Base-by-base conservation (phyloP, 1,284 basidiomycete genomes). In the Malassezia arunalokei region DNA sequence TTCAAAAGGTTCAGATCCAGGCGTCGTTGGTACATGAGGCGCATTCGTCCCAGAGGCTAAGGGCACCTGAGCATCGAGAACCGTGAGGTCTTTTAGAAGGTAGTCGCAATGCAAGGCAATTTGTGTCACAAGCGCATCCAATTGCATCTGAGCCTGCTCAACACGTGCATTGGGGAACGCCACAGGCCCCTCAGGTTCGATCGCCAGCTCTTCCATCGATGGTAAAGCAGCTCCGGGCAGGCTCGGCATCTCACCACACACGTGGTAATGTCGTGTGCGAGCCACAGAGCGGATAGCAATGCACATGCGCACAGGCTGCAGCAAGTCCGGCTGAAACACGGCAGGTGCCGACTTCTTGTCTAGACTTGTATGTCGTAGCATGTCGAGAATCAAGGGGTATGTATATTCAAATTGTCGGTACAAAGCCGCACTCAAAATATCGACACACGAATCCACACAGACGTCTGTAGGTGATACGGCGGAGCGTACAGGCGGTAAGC, bases 391-490 rank as follows among this genome's bases (percentile, higher is more conserved):
- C 28, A 91, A 76, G 46, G 92, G 87, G 60, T 80, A 78, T 1
- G 89, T 91, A 60, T 84, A 86, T 35, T 95, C 90, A 50, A 86
- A 82, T 71, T 94, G 83, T 17, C 87, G 83, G 6, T 83, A 83
- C 42, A 91, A 81, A 50, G 87, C 78, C 66, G 85, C 88, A 73
- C 94, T 87, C 7, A 85, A 75, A 51, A 91, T 82, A 63, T 82
- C 84, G 46, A 83, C 80, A 68, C 91, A 83, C 0, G 83, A 80
- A 43, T 87, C 86, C 1, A 85, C 75, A 24, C 83, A 81, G 24
- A 87, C 82, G 41, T 94, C 90, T 8, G 79, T 74, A 3, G 85
- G 83, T 56, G 81, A 78, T 32, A 87, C 76, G 6, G 76, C 72
- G 2, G 81, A 75, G 24, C 83, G 80, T 58, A 83, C 82, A 0